Conservation (phyloP, 805 yeast species). For the Saccharomyces kudriavzevii region DNA sequence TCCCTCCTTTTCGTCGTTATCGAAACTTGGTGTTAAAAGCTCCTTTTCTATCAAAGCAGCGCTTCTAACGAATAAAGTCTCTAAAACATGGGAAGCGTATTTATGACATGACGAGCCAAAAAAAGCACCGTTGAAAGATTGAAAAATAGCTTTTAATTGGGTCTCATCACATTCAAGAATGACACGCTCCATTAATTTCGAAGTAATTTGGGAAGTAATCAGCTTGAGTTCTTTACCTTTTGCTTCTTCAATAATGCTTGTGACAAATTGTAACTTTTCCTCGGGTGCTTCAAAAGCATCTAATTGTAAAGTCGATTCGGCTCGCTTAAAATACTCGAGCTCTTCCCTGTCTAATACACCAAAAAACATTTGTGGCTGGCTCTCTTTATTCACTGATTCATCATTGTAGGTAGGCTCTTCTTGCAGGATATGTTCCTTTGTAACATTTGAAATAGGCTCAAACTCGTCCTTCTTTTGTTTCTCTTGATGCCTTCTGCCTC, state of each 20-base stretch:
- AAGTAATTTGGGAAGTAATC: slow-evolving; percentile 90
- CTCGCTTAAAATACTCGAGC: slow-evolving; percentile 84
- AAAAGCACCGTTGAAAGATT: slow-evolving; percentile 65
- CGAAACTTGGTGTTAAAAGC: slow-evolving; percentile 40
- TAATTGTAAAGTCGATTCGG: slow-evolving; percentile 76
- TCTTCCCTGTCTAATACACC: slow-evolving; percentile 83
- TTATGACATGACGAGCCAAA: slow-evolving; percentile 75
- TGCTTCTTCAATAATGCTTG: slow-evolving; percentile 76
- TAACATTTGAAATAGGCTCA: slow-evolving; percentile 11
- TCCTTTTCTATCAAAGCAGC: slow-evolving; percentile 75
- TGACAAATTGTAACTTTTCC: slow-evolving; percentile 64
- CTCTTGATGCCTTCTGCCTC: slow-evolving; percentile 37
- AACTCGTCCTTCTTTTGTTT: slow-evolving; percentile 22
- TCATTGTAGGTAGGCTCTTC: slow-evolving; percentile 7
- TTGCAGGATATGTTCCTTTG: slow-evolving; percentile 3
- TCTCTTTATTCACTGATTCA: slow-evolving; percentile 10
- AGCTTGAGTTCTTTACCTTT: slow-evolving; percentile 84
- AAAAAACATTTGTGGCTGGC: slow-evolving; percentile 46
- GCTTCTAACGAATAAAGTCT: slow-evolving; percentile 67
- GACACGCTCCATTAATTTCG: slow-evolving; percentile 83
- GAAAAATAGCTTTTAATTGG: slow-evolving; percentile 59
- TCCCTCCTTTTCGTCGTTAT: slow-evolving; percentile 30
- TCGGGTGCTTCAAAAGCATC: slow-evolving; percentile 69
- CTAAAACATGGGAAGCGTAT: slow-evolving; percentile 89
- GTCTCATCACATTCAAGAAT: slow-evolving; percentile 55